Evolutionary conservation across 129 eudicot species (phyloP), one percentile per base, ranked within the genome.

Genomic region (Flaveria brownii): DNA sequence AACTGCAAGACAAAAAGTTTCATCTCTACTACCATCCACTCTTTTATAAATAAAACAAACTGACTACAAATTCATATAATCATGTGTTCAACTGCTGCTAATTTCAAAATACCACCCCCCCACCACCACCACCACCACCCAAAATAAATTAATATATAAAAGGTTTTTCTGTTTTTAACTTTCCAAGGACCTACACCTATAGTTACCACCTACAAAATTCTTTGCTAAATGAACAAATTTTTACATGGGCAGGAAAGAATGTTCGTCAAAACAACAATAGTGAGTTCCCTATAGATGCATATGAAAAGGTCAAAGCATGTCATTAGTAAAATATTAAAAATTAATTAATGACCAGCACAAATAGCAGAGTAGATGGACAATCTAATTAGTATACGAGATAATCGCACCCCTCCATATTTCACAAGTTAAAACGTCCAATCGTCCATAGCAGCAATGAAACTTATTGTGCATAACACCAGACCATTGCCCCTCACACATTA

Each of bases 1-100:
- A 68, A 73, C 88, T 82, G 82, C 83, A 78, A 73, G 49, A 70
- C 42, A 26, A 57, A 59, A 65, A 54, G 67, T 52, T 52, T n/a
- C 25, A 16, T 17, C 65, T 28, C 7, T 18, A 64, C 36, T 76
- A 75, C 71, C 11, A 75, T 28, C 30, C 9, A 49, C 50, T n/a
- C 14, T 64, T 1, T 63, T 14, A 50, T 33, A 64, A 47, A 30
- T 12, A 3, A 50, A 66, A 71, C 69, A 33, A 2, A 51, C 7
- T 33, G 13, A 30, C 26, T 4, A 25, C 10, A 25, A 70, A 49
- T 26, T 49, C 18, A 30, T 16, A 74, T 23, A 49, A 15, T 49
- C 18, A 30, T 23, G 17, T 11, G 17, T 14, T 47, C 10, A 33
- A 47, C 49, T 33, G 72, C 72, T 17, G 18, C 52, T 26, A 75